phyloP scores from a whole-genome alignment of 2,329 filamentous ascomycete species.

The Alternaria gaisen region DNA sequence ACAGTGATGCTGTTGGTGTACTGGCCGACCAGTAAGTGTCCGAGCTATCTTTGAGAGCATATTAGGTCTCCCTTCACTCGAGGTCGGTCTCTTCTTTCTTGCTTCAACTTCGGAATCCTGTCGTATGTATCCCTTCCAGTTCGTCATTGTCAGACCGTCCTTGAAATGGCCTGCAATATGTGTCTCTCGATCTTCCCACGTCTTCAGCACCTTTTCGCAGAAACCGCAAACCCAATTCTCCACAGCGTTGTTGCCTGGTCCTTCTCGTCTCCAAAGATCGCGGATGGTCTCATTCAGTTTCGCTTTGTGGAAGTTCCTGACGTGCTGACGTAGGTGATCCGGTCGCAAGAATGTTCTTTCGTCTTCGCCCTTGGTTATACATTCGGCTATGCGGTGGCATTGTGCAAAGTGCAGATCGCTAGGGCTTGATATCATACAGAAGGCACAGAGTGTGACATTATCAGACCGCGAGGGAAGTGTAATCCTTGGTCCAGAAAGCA shows the following conservation, averaged over 20 bases:
- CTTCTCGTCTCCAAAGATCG: conserved; percentile 40
- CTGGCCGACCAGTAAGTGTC: conserved; percentile 3
- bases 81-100: conserved; percentile 10
- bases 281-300: conserved; percentile 35
- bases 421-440: conserved; percentile 41
- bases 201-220: conserved; percentile 33
- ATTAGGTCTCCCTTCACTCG: conserved; percentile 6
- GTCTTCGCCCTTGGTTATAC: conserved; percentile 31
- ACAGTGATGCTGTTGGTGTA: background rate
- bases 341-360: conserved; percentile 47
- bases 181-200: conserved; percentile 42
- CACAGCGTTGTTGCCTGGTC: conserved; percentile 16
- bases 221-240: conserved; percentile 46
- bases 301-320: conserved; percentile 44
- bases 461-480: conserved; percentile 15
- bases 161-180: conserved; percentile 48
- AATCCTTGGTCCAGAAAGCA: conserved; percentile 38
- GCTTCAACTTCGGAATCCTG: background rate
- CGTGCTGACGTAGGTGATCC: conserved; percentile 46
- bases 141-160: conserved; percentile 40
- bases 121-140: conserved; percentile 27
- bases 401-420: conserved; percentile 39
- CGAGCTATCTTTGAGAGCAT: conserved; percentile 11
- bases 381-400: conserved; percentile 45
- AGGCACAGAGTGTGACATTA: conserved; percentile 33